phyloP scores from a whole-genome alignment of 225 moss, liverwort and hornwort genomes.

The Physcomitrium patens region DNA sequence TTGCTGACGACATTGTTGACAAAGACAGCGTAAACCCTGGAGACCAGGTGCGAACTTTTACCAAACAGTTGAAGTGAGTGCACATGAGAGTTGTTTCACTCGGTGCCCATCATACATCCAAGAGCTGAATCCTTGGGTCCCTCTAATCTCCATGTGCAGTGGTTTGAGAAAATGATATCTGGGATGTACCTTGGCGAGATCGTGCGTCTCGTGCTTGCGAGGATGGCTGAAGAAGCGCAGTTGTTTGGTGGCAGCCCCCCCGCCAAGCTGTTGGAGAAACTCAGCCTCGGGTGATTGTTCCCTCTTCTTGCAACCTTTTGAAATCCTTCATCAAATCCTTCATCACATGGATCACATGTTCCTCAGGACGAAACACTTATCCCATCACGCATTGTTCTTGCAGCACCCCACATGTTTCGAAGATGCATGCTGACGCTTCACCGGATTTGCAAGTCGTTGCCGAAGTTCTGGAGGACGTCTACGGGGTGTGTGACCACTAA shows the following conservation, averaged over 20 bases:
- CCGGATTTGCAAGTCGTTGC: constrained; percentile 69
- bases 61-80: background rate
- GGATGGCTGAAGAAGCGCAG: too few relatives aligned
- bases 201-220: constrained; percentile 65
- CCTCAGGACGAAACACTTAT: too few relatives aligned
- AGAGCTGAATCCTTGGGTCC: background rate
- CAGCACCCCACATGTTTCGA: constrained; percentile 90
- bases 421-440: constrained; percentile 83
- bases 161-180: constrained; percentile 93
- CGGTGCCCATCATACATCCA: too few relatives aligned
- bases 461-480: constrained; percentile 71
- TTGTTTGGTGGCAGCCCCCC: too few relatives aligned
- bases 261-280: too few relatives aligned
- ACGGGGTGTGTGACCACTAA: constrained; percentile 54
- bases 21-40: constrained; percentile 68
- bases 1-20: constrained; percentile 73
- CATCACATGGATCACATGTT: too few relatives aligned
- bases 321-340: too few relatives aligned
- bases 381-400: constrained; percentile 24
- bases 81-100: too few relatives aligned
- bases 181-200: constrained; percentile 98
- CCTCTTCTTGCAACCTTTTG: too few relatives aligned
- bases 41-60: constrained; percentile 45
- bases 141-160: constrained; percentile 47
- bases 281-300: too few relatives aligned